phyloP scores from a whole-genome alignment of 257 asterid genomes.

The Jasminum sambac region DNA sequence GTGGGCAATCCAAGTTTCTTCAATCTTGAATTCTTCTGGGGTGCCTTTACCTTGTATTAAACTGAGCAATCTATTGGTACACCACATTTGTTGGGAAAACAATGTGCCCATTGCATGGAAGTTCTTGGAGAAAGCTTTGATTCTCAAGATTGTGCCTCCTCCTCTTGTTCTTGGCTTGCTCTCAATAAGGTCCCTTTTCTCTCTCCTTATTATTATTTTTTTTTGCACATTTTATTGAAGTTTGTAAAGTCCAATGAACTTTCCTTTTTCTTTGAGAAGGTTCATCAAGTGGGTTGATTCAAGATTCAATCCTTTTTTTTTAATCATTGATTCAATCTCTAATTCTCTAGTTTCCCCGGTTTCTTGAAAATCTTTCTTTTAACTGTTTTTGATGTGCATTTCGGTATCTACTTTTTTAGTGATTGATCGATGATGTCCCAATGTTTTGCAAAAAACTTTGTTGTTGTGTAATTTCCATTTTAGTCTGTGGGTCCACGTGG shows the following conservation, averaged over 20 bases:
- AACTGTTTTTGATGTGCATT: constrained; percentile 5
- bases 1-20: constrained; percentile 83
- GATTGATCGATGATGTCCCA: constrained; percentile 4
- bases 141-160: constrained; percentile 78
- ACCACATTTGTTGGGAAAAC: constrained; percentile 92
- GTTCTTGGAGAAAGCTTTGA: constrained; percentile 76
- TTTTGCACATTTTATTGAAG: neutral
- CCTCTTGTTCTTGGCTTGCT: constrained; percentile 76
- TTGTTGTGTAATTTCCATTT: neutral
- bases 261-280: neutral
- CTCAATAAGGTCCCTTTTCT: constrained; percentile 62
- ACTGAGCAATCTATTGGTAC: constrained; percentile 62
- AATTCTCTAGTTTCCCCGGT: too few species aligned
- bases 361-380: constrained; percentile 17
- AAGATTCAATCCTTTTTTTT: neutral
- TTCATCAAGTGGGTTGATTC: constrained; percentile 13
- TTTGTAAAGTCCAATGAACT: neutral
- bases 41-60: constrained; percentile 69
- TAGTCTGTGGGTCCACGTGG: neutral
- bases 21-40: constrained; percentile 65
- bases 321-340: too few species aligned
- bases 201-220: neutral
- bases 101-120: constrained; percentile 91
- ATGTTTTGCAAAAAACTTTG: neutral
- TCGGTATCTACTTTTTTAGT: neutral